Base-by-base conservation (phyloP, 129 eudicot genomes). In the Saussurea involucrata region DNA sequence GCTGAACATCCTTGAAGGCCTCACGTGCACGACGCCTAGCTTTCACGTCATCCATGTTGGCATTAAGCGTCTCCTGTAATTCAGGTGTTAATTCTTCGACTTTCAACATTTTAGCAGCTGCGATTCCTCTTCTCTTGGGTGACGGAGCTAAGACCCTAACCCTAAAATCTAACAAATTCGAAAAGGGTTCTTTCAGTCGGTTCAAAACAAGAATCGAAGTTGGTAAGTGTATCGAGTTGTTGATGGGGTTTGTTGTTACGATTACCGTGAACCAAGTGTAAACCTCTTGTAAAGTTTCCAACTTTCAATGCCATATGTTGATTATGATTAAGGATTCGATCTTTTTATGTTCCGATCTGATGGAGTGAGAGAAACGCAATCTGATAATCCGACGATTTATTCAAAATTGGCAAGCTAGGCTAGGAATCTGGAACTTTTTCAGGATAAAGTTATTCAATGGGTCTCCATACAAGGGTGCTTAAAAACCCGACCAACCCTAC, bases 11-110 rank as follows among this genome's bases (percentile, higher is more conserved):
- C 92, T 92, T 95, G 69, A 95, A 92, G 18, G 96, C 97, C 44
- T 95, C 96, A 76, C 99, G 97, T 33, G 97, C 99, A 22, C 86
- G 88, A 10, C 99, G 90, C 77, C 99, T 81, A n/a, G 87, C 86
- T 25, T 78, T 81, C 63, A 90, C 99, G 44, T 85, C 73, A 74
- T 86, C 92, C 99, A 95, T 92, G 60, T 95, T 71, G 53, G 91
- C 97, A 78, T 92, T 90, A 9, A 89, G 27, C 1, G 92, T 74
- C 78, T 80, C 80, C 76, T 78, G 90, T 71, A 95, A 76, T 40
- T 86, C 90, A 34, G 80, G 66, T 11, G 24, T 81, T 22, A 81
- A 74, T 66, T 69, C 71, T 68, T 74, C 71, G 2, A 75, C 58
- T 63, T 81, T 81, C 75, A 81, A 13, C 84, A 81, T 80, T 1